Evolutionary conservation across 2,329 filamentous ascomycete species (phyloP).

Genomic region (Myriangium duriaei): DNA sequence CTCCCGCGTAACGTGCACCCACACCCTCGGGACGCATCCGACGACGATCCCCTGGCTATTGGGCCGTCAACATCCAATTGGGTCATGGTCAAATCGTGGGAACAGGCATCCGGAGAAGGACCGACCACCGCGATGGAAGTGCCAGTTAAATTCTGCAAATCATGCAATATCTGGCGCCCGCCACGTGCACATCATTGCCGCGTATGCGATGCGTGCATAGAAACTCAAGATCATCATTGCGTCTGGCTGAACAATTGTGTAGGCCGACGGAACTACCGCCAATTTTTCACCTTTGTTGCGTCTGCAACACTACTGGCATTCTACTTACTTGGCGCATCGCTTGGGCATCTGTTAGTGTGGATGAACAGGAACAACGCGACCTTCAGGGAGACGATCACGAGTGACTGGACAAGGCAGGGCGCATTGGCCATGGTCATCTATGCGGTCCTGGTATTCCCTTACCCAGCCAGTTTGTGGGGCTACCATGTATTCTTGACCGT

Average conservation of each 20-base stretch:
- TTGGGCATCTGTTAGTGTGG: slow-evolving; percentile 73
- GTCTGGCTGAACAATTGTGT: slow-evolving; percentile 99
- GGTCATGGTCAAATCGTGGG: slow-evolving; percentile 59
- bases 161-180: slow-evolving; percentile 93
- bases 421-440: slow-evolving; percentile 79
- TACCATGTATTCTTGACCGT: slow-evolving; percentile 90
- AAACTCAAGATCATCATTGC: slow-evolving; percentile 95
- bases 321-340: slow-evolving; percentile 62
- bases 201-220: slow-evolving; percentile 91
- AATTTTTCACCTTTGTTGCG: slow-evolving; percentile 86
- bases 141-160: slow-evolving; percentile 94
- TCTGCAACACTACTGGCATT: slow-evolving; percentile 63
- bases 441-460: slow-evolving; percentile 58
- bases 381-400: slow-evolving; percentile 10
- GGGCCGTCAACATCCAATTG: slow-evolving; percentile 86
- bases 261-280: slow-evolving; percentile 92
- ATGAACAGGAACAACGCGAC: slow-evolving; percentile 50
- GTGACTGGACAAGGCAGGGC: slow-evolving; percentile 18
- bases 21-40: slow-evolving; percentile 62
- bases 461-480: slow-evolving; percentile 68
- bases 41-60: slow-evolving; percentile 68
- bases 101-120: slow-evolving; percentile 45
- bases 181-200: slow-evolving; percentile 93
- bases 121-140: slow-evolving; percentile 76
- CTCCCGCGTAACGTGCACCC: slow-evolving; percentile 83